These are phyloP conservation scores for Fusarium bulbicola DNA, from an alignment of 2,329 filamentous ascomycete species.

Conservation along the genomic window DNA sequence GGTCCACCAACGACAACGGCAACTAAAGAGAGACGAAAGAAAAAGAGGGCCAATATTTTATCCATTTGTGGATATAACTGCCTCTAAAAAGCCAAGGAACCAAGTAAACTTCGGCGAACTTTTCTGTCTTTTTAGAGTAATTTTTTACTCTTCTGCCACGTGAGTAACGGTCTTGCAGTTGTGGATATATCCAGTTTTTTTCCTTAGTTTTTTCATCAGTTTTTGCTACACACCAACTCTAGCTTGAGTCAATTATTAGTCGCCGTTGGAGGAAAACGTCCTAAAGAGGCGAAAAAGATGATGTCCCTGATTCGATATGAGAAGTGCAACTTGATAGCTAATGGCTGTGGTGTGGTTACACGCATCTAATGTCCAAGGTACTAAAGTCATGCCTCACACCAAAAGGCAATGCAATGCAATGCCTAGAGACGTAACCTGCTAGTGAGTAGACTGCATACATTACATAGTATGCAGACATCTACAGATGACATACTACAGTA, in stretches of 20 bases:
- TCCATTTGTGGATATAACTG: not conserved
- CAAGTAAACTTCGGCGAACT: not conserved
- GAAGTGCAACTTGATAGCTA: not conserved
- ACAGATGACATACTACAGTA: not conserved
- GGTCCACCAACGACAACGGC: not conserved
- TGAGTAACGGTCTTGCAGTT: conserved; percentile 19
- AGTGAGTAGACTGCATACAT: not conserved
- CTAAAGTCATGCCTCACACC: conserved; percentile 5
- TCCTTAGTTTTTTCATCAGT: not conserved
- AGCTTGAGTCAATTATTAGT: not conserved
- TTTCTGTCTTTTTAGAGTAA: not conserved
- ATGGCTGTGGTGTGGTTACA: conserved; percentile 20
- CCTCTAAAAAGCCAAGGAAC: not conserved
- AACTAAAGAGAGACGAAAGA: not conserved
- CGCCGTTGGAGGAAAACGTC: not conserved
- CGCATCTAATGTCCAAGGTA: conserved; percentile 3
- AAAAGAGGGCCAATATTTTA: not conserved
- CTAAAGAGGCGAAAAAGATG: not conserved
- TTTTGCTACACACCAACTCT: not conserved
- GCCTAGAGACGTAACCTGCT: too few species aligned
- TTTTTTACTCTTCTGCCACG: conserved; percentile 3
- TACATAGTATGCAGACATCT: not conserved
- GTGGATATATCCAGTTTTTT: not conserved
- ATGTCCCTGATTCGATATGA: not conserved
- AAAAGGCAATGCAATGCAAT: not conserved